Base-by-base conservation (phyloP, 2,329 filamentous ascomycete species). In the Chaetomium olivaceum region DNA sequence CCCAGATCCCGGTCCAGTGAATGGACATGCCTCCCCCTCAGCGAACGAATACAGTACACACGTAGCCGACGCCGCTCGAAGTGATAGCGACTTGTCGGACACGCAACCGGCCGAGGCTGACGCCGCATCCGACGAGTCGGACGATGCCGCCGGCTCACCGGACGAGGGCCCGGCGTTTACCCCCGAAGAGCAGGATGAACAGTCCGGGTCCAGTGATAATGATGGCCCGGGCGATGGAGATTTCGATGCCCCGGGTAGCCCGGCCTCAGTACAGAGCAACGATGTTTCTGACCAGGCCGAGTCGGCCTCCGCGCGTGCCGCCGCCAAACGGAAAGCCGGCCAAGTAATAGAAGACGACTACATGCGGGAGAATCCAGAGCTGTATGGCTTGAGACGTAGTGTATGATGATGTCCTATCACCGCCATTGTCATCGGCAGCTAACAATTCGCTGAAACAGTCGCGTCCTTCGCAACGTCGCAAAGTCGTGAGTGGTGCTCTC, bases 331-430 rank as follows among this genome's bases (percentile, higher is more conserved):
- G 79, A 90, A 91, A 80, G 78, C 83, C 70, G 77, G 83, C 75
- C 62, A 66, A 7, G 76, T 86, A 46, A 88, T 89, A 60, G 91
- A 95, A 72, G 90, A 95, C 66, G 89, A 93, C 56, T 93, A 89
- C 75, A 97, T 98, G 73, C 86, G 89, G 73, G 91, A 92, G 74
- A 96, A 99, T 74, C 95, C 95, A 54, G 93, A 97, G 79, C 83
- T 99, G 9, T 99, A 98, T 81, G 95, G 95, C 57, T 83, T 99
- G 71, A 88, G 95, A 72, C 87, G 95, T 80, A 99, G 95, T 81
- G 93, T 95, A 89, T 69, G 90, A 79, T 69, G 68, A 64, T 68
- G 36, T 60, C 66, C 58, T 33, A 59, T 29, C 43, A 50, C 58
- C 69, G 59, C 63, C 43, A n/a, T 62, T 36, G 54, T 62, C 50